Evolutionary conservation across 768 basidiomycete genomes (phyloP), one percentile per base, ranked within the genome.

Genomic region (Boletus huronensis): DNA sequence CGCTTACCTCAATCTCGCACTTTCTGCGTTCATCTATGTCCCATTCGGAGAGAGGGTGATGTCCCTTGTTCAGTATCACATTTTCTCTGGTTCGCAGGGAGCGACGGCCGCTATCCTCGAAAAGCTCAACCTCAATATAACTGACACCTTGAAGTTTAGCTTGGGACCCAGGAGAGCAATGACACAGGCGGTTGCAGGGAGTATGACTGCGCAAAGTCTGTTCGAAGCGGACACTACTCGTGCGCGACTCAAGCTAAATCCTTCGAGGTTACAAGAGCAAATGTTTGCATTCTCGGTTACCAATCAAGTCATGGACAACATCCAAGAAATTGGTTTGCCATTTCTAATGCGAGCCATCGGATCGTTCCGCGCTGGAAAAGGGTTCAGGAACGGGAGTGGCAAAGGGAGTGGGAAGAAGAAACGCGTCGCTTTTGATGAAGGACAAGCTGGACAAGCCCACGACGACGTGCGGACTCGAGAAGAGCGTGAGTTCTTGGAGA

Each of bases 11-110:
- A 88, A 90, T 38, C 81, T 99, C n/a, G 85, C 82, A 6, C 82
- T 98, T 16, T 92, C 88, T n/a, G 93, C 95, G 16, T 98, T 94
- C 65, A 82, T 97, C 47, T 99, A 98, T 68, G 90, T 96, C 5
- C 94, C 94, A 0, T 97, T 95, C 58, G 94, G 94, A 28, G 88
- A 88, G 66, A 80, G 81, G 48, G 83, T 93, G 57, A 93, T 94
- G 89, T 74, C 78, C 8, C 66, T 76, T 47, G 74, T 80, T 29
- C 76, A 75, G 34, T 26, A 52, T 6, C 53, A 62, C 52, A 48
- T 74, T 35, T 72, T 69, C 48, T 63, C 61, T 29, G 57, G 54
- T 11, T 49, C 64, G 9, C 66, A 49, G 2, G 51, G 56, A 26
- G 28, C 50, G 35, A 57, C 53, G 6, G 50, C 58, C 46, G 35